phyloP scores from a whole-genome alignment of 371 early-diverging fungal species.

The Saksenaea oblongispora region DNA sequence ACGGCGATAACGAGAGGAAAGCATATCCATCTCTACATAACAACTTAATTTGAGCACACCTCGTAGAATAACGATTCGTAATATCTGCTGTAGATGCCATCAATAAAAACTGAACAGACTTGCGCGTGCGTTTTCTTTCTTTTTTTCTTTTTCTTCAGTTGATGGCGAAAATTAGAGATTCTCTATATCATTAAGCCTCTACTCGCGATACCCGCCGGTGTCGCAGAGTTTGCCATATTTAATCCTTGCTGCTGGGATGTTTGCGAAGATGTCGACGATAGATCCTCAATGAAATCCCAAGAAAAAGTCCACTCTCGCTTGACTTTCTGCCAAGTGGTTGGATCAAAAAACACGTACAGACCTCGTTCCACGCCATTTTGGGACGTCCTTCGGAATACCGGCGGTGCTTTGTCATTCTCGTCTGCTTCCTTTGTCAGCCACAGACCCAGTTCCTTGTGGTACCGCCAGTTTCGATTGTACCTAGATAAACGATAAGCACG shows the following conservation, averaged over 20 bases:
- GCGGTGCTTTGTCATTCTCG: conserved; percentile 30
- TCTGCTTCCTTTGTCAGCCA: conserved; percentile 80
- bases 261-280: neutral
- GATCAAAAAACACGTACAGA: conserved; percentile 85
- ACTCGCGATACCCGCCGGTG: neutral
- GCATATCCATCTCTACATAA: too few relatives aligned
- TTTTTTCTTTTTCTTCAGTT: neutral
- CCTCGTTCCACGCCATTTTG: conserved; percentile 71
- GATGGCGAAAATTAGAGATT: neutral
- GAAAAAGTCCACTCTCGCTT: conserved; percentile 80
- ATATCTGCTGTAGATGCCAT: too few relatives aligned
- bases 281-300: conserved; percentile 83
- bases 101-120: too few relatives aligned
- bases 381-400: conserved; percentile 43
- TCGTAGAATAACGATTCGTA: too few relatives aligned
- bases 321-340: conserved; percentile 77
- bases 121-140: neutral
- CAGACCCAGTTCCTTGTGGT: conserved; percentile 82
- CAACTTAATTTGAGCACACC: too few relatives aligned
- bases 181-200: neutral
- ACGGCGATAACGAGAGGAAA: too few relatives aligned
- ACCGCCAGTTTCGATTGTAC: conserved; percentile 87
- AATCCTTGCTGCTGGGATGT: neutral
- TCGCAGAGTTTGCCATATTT: neutral
- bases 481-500: conserved; percentile 17